Evolutionary conservation across 805 yeast species (phyloP).

Genomic region (Sugiyamaella mastotermitis): DNA sequence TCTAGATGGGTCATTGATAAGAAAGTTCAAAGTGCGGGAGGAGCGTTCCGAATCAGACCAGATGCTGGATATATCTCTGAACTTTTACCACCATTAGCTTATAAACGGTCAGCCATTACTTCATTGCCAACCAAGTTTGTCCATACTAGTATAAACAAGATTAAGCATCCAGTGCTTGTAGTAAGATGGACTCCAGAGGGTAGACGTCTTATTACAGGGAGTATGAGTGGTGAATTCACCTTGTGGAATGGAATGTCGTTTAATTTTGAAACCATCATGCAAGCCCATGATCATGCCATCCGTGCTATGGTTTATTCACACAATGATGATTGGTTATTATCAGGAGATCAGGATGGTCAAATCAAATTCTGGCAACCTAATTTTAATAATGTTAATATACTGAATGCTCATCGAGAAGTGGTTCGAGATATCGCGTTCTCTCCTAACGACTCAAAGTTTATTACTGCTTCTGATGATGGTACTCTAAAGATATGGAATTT

Average conservation of each 20-base stretch:
- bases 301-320: constrained; percentile 75
- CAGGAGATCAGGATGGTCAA: constrained; percentile 89
- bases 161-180: constrained; percentile 82
- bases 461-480: constrained; percentile 92
- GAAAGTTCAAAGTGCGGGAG: constrained; percentile 27
- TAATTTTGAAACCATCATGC: constrained; percentile 95
- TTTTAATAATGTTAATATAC: constrained; percentile 76
- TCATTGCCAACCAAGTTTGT: constrained; percentile 75
- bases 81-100: constrained; percentile 60
- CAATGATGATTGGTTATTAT: constrained; percentile 87
- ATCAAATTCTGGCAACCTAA: constrained; percentile 98
- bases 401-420: constrained; percentile 71
- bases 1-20: constrained; percentile 53
- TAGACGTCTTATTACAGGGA: constrained; percentile 78
- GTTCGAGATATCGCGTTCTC: constrained; percentile 83
- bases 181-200: constrained; percentile 98
- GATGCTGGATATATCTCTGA: constrained; percentile 56
- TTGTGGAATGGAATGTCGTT: constrained; percentile 95
- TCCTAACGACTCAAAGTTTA: constrained; percentile 85
- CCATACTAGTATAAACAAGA: constrained; percentile 85
- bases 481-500: constrained; percentile 91
- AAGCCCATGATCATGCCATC: constrained; percentile 92
- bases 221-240: constrained; percentile 92
- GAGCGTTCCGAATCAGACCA: constrained; percentile 44
- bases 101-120: constrained; percentile 42